Base-by-base conservation (phyloP, 2,329 filamentous ascomycete species). In the Chaetothyriales sp. region DNA sequence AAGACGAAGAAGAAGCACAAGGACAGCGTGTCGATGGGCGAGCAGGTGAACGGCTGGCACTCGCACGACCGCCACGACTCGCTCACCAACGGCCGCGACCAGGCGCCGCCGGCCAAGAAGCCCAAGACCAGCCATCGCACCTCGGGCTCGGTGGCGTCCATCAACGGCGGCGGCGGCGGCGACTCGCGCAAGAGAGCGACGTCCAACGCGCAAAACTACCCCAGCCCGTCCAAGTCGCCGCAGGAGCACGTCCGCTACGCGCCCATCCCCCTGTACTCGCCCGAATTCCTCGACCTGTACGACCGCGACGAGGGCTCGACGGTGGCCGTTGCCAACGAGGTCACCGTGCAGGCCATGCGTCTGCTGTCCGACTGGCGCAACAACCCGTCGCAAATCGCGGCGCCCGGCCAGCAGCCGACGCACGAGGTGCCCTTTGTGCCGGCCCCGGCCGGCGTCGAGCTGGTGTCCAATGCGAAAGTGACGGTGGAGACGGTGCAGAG, bases 1-100 rank as follows among this genome's bases (percentile, higher is more conserved):
- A 84, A 77, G 65, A 85, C 89, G 64, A 95, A 89, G 73, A 95
- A 94, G 74, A 94, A 89, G 69, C 68, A 77, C 40, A 94, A 89
- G 65, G 86, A 89, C 48, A 63, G 65, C 25, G 64, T 67, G 8
- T 70, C 69, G 25, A 81, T 82, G 44, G 61, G 68, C 15, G 66
- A 82, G 29, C 78, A 81, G 61, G 70, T 81, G 48, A 89, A 89
- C 64, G 85, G 85, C 48, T 81, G 73, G 71, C 67, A 71, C 25
- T 60, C 79, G 48, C 71, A 73, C 44, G 73, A 77, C 51, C 76
- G 78, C 55, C 72, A 75, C 53, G 82, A 85, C 49, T 76, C 76
- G 29, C 67, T 68, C 28, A 65, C 69, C 51, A 69, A 63, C 60
- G 70, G 73, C 33, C 70, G 73, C 62, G 77, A 79, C 56, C 70